phyloP scores from a whole-genome alignment of 768 basidiomycete genomes.

The Cystoderma amianthinum region DNA sequence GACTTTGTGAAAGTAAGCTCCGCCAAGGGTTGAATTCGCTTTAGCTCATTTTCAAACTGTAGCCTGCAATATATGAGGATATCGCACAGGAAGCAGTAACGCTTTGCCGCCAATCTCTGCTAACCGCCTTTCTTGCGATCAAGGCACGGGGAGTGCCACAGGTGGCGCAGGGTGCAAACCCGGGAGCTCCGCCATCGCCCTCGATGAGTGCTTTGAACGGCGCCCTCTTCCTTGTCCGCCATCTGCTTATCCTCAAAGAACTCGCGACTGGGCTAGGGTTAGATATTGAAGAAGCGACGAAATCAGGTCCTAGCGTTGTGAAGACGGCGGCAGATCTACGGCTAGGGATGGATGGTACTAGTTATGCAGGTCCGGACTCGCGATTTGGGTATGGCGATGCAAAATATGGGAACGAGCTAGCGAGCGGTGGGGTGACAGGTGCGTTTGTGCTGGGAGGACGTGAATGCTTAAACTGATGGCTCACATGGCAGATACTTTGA shows the following conservation, averaged over 20 bases:
- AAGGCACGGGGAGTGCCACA: slow-evolving; percentile 13
- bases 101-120: slow-evolving; percentile 76
- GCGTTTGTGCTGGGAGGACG: slow-evolving; percentile 2
- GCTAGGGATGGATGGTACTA: slow-evolving; percentile 3
- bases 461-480: neutral
- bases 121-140: slow-evolving; percentile 64
- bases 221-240: slow-evolving; percentile 82
- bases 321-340: slow-evolving; percentile 3
- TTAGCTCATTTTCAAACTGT: slow-evolving; percentile 3
- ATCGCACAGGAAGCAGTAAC: slow-evolving; percentile 90
- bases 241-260: slow-evolving; percentile 89
- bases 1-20: slow-evolving; percentile 93
- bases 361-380: slow-evolving; percentile 4
- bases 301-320: no score
- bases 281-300: no score
- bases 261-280: slow-evolving; percentile 69
- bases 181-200: slow-evolving; percentile 28
- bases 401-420: neutral
- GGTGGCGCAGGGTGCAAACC: neutral
- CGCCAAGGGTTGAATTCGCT: slow-evolving; percentile 7
- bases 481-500: slow-evolving; percentile 39
- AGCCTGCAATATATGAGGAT: slow-evolving; percentile 96
- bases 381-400: slow-evolving; percentile 7
- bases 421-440: slow-evolving; percentile 52
- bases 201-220: slow-evolving; percentile 53